Percentiles rank a stretch among this genome's conserved stretches.
Evolutionary conservation across 257 asterid species (phyloP).

Genomic region (Nicotiana noctiflora): DNA sequence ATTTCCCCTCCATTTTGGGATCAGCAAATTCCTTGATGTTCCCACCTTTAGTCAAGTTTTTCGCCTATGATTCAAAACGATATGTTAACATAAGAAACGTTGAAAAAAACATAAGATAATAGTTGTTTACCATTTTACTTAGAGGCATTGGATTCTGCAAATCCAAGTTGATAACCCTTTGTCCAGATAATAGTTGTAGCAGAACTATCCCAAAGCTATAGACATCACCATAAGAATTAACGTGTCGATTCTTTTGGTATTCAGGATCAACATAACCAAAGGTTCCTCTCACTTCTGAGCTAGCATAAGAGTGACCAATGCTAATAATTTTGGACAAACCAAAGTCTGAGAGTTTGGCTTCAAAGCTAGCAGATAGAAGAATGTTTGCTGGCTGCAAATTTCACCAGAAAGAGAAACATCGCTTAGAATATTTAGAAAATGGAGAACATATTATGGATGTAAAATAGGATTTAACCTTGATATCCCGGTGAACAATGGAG

Average conservation of each 20-base stretch:
- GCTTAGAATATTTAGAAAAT: background rate
- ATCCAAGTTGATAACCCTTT: conserved; percentile 59
- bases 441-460: background rate
- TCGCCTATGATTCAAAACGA: no score
- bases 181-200: conserved; percentile 69
- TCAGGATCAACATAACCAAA: conserved; percentile 89
- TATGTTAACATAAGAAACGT: background rate
- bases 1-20: no score
- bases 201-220: conserved; percentile 77
- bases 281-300: conserved; percentile 85
- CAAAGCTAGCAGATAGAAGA: conserved; percentile 45
- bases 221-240: conserved; percentile 69
- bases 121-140: conserved; percentile 44
- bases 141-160: conserved; percentile 52
- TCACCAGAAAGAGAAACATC: background rate
- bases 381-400: conserved; percentile 71
- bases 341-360: conserved; percentile 66
- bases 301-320: conserved; percentile 60
- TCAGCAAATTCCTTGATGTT: no score
- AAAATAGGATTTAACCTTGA: conserved; percentile 35
- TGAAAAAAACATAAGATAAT: background rate
- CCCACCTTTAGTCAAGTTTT: no score
- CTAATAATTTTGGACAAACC: conserved; percentile 69
- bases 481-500: conserved; percentile 74
- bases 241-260: conserved; percentile 62